Evolutionary conservation across 106 monocot species (phyloP), one percentile per base, ranked within the genome.

Genomic region (Cymbidium sinense): DNA sequence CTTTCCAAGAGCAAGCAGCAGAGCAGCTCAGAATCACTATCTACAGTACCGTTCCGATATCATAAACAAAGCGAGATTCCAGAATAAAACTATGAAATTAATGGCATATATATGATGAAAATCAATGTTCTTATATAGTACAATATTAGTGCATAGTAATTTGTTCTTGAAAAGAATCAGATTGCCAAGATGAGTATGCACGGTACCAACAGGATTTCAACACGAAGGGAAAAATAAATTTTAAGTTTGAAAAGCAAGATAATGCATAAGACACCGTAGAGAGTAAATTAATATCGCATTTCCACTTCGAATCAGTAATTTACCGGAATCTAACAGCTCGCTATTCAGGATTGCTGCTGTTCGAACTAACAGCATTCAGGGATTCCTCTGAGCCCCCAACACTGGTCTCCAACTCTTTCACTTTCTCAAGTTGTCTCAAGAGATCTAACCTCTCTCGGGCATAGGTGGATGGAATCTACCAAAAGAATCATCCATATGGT

Each of bases 401-500:
- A 47, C 62, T 31, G 15, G 75, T 77, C 9, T 88, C 94, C 82
- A 93, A 82, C 82, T 91, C 88, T 80, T 94, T 94, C 74, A 98
- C 81, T 79, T 98, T 92, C 84, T 98, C 92, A 72, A 98, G 91
- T 74, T 98, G 96, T 84, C 96, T 91, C 69, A 98, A 78, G 20
- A 98, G 92, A 87, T 88, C 87, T 41, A 98, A 79, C 80, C 96
- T 89, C 79, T 98, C 96, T 5, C 91, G 89, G 29, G 78, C 94
- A 88, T 98, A 98, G 9, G 96, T 87, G 15, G 96, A 98, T 11
- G 96, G 96, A 69, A 98, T 98, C 96, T 98, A 77, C 69, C 70
- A n/a, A n/a, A 50, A 77, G 9, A 35, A 74, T 21, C 20, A 74
- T 44, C 0, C 44, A 28, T 11, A 44, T 35, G 9, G 41, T 74